These are phyloP conservation scores for Uronychia binucleata DNA, from an alignment of 73 alveolate species.

Conservation along the genomic window DNA sequence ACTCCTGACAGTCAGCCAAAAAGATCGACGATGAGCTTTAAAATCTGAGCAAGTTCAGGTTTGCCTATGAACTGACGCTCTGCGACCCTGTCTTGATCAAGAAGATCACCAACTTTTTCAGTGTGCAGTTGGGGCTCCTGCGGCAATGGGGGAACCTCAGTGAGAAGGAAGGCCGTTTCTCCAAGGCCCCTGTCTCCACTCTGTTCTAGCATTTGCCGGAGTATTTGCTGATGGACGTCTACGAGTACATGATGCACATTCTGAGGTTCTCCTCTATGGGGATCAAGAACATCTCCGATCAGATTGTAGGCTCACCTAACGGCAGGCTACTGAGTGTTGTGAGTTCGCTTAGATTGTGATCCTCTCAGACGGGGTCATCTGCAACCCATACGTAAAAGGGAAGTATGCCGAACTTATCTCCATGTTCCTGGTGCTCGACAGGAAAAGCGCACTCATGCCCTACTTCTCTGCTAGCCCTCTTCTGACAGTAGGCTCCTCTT, in stretches of 20 bases:
- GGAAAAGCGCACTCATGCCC: constrained; percentile 41
- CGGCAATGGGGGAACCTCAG: constrained; percentile 55
- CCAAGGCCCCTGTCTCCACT: constrained; percentile 21
- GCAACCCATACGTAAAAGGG: constrained; percentile 72
- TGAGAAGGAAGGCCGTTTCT: constrained; percentile 34
- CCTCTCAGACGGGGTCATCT: constrained; percentile 47
- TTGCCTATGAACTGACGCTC: constrained; percentile 48
- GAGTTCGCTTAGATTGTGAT: constrained; percentile 34
- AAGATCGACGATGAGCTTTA: constrained; percentile 29
- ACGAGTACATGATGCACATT: constrained; percentile 37
- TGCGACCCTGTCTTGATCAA: constrained; percentile 38
- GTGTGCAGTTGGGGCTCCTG: constrained; percentile 39
- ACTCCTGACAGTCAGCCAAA: neutral
- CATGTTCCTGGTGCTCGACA: constrained; percentile 38
- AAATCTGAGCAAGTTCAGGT: constrained; percentile 38
- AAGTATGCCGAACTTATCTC: constrained; percentile 66
- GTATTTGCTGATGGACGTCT: constrained; percentile 33
- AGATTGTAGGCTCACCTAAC: constrained; percentile 13
- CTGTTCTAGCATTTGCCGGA: constrained; percentile 53
- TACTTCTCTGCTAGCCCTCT: constrained; percentile 2
- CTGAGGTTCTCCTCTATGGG: constrained; percentile 15
- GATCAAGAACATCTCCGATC: constrained; percentile 15
- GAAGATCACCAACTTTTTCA: constrained; percentile 28
- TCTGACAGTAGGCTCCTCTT: neutral
- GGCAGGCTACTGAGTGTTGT: neutral